Evolutionary conservation across 2,329 filamentous ascomycete species (phyloP).

Genomic region (Botrytis tulipae): DNA sequence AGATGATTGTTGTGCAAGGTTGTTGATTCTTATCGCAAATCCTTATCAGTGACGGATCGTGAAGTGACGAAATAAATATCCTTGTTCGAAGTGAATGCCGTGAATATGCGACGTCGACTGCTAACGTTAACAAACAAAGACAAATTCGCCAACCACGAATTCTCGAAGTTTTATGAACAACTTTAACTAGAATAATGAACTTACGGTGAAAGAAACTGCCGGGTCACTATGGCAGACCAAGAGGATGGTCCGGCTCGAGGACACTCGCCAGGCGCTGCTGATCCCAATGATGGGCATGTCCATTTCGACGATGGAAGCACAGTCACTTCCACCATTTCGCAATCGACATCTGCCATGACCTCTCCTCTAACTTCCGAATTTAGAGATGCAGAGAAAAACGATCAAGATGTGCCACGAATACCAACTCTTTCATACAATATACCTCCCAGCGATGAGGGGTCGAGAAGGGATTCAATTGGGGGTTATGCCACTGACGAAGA

Average conservation of each 20-base stretch:
- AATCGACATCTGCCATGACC: slow-evolving; percentile 38
- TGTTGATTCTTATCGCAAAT: slow-evolving; percentile 24
- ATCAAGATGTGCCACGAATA: slow-evolving; percentile 33
- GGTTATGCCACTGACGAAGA: slow-evolving; percentile 57
- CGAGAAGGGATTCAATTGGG: slow-evolving; percentile 25
- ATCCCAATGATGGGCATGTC: slow-evolving; percentile 28
- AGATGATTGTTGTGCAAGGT: slow-evolving; percentile 10
- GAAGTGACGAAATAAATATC: slow-evolving; percentile 19
- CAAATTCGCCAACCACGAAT: neutral
- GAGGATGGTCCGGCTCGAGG: slow-evolving; percentile 30
- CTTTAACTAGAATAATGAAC: neutral
- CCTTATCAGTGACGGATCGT: slow-evolving; percentile 22
- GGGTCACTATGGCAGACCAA: slow-evolving; percentile 36
- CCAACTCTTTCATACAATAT: slow-evolving; percentile 31
- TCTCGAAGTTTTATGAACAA: neutral
- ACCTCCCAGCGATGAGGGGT: slow-evolving; percentile 26
- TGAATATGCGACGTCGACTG: slow-evolving; percentile 12
- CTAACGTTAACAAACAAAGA: neutral
- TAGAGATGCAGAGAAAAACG: slow-evolving; percentile 26
- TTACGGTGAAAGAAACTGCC: slow-evolving; percentile 1
- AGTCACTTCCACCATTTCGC: slow-evolving; percentile 29
- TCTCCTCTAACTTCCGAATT: slow-evolving; percentile 37
- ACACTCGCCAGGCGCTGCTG: slow-evolving; percentile 32
- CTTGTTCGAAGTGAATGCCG: neutral
- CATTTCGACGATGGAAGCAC: slow-evolving; percentile 34